phyloP scores from a whole-genome alignment of 2,329 filamentous ascomycete species.

The Scedosporium boydii region DNA sequence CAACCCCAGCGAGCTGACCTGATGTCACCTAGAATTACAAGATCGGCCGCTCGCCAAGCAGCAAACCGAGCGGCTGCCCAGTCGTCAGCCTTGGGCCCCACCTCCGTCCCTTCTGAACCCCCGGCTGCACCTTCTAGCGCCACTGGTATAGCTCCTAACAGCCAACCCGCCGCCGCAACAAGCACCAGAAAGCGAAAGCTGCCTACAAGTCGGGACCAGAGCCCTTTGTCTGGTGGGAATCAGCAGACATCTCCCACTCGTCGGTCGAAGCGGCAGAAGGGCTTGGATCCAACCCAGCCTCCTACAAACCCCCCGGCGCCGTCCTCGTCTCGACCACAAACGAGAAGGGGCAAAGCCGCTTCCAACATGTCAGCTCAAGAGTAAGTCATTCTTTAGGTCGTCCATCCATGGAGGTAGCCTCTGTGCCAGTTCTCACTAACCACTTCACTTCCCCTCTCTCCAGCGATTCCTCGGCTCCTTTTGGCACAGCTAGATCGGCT shows the following conservation, averaged over 20 bases:
- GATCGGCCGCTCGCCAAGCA: constrained; percentile 86
- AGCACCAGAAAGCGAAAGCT: constrained; percentile 69
- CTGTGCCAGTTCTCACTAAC: neutral
- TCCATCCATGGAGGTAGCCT: neutral
- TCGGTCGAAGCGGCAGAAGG: constrained; percentile 18
- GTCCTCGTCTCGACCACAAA: constrained; percentile 4
- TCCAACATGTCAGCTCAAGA: constrained; percentile 65
- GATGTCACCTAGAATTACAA: constrained; percentile 96
- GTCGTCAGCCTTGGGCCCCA: constrained; percentile 25
- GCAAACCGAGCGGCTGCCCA: constrained; percentile 48
- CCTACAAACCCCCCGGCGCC: neutral
- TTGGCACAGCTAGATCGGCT: neutral
- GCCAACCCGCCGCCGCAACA: constrained; percentile 32
- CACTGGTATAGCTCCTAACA: constrained; percentile 23
- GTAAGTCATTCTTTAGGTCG: constrained; percentile 34
- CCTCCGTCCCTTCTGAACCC: constrained; percentile 26
- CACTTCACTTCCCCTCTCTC: neutral
- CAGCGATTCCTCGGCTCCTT: neutral
- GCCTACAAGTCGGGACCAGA: constrained; percentile 38
- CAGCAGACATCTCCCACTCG: constrained; percentile 17
- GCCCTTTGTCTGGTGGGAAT: constrained; percentile 23
- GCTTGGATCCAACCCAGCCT: constrained; percentile 8
- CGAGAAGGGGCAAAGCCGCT: constrained; percentile 32
- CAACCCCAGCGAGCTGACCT: constrained; percentile 28
- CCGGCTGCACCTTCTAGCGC: constrained; percentile 28